phyloP scores from a whole-genome alignment of 306 rosid species.

The Cucumis hystrix region DNA sequence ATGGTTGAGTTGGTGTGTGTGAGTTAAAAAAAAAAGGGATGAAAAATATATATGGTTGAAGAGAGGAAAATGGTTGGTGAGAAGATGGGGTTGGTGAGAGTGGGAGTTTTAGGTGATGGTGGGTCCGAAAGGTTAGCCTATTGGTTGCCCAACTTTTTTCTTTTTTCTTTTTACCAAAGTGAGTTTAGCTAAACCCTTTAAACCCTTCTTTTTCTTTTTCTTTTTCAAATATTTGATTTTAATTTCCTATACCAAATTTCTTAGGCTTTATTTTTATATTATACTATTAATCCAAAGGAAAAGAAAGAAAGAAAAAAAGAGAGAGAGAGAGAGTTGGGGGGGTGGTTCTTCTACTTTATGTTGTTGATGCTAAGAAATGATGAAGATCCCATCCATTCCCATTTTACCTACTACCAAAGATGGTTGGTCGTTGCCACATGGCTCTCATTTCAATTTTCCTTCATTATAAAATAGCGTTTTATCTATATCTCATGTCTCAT shows the following conservation, averaged over 20 bases:
- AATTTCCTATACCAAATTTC: not conserved
- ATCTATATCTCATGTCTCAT: too few species aligned
- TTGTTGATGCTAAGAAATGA: not conserved
- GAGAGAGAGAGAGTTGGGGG: too few species aligned
- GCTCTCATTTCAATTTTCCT: not conserved
- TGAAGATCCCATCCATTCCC: not conserved
- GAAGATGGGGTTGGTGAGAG: conserved; percentile 5
- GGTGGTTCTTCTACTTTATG: not conserved
- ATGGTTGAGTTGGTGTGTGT: too few species aligned
- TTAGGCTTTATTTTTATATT: not conserved
- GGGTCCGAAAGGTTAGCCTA: not conserved
- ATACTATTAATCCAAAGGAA: not conserved
- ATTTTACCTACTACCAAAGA: not conserved
- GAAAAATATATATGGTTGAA: not conserved
- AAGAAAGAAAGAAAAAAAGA: not conserved
- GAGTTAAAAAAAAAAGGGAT: not conserved
- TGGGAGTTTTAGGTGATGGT: not conserved
- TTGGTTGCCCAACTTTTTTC: not conserved
- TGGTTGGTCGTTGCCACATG: not conserved
- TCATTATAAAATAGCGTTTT: not conserved
- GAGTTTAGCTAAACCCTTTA: not conserved
- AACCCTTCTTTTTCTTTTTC: not conserved
- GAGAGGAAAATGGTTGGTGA: not conserved
- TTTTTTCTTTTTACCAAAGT: not conserved
- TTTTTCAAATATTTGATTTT: not conserved